Evolutionary conservation across 495 filamentous ascomycete species (phyloP), one percentile per base, ranked within the genome.

Genomic region (Sabuloglossum arenarium): DNA sequence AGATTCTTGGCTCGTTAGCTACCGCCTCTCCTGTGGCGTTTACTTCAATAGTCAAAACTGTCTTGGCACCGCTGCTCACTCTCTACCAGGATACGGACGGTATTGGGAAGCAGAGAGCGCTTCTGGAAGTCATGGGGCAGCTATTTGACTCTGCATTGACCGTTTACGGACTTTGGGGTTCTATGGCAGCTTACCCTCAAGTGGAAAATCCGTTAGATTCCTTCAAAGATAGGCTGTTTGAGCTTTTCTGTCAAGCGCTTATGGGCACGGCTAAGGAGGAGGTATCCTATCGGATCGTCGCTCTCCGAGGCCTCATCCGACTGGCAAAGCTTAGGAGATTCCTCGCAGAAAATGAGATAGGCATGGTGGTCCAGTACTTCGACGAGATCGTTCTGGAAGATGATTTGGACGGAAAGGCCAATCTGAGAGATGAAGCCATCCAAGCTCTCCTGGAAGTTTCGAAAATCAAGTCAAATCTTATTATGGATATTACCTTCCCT

Each of bases 401-500:
- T 54, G 71, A 78, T 54, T 69, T 76, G 29, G 65, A 73, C 56
- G 74, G 79, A 47, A 72, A 73, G 53, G 73, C 76, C 59, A 72
- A 81, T 56, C 64, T 82, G 56, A 76, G 78, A 60, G 74, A 76
- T 37, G 75, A 79, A 61, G 79, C 83, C n/a, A 77, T 86, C 51
- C 64, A 72, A 46, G 75, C 76, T 43, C 68, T 87, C 43, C 71
- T 77, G 10, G 75, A 80, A 30, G 74, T 87, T 51, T 82, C 82
- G 8, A 80, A 75, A 58, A 71, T 78, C 53, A 82, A 80, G 59
- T 77, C 81, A 12, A 73, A 74, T n/a, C 64, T 82, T 25, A 79
- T 87, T 21, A 76, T 84, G 66, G 75, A 85, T 52, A 79, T 80
- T 30, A 83, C 82, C 0, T 80, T 87, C 65, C 83, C 83, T 14